Base-by-base conservation (phyloP, 2,329 filamentous ascomycete genomes). In the Lachnellula subtilissima region DNA sequence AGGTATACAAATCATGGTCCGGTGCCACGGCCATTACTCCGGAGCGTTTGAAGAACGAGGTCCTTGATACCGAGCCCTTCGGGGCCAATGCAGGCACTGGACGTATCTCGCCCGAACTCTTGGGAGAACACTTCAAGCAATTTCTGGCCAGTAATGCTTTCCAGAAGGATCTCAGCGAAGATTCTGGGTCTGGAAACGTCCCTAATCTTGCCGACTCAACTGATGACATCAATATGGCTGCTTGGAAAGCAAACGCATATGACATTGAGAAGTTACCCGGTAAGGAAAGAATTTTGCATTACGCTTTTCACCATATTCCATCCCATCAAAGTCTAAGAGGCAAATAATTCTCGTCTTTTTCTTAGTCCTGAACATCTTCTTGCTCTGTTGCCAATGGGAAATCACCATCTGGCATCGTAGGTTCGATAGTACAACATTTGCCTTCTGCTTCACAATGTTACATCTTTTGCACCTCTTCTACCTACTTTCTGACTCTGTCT, bases 191-290 rank as follows among this genome's bases (percentile, higher is more conserved):
- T 23, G 22, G 17, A 7, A 23, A 22, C 23, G n/a, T 19, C 19
- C 23, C 42, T 9, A 2, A 14, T 45, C 22, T 22, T 2, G 42
- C 17, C n/a, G 42, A 2, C 19, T 23, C 22, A 22, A 15, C 11
- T 45, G 8, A 11, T 23, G n/a, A 5, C 7, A 23, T 22, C 9
- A 15, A 23, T 17, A 40, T 19, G 19, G 42, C 42, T 19, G 19
- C 19, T 17, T 15, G 15, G 23, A 25, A 32, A 25, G 12, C 45
- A 17, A 11, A 23, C 19, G 23, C 87, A n/a, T 85, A 87, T 64
- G 81, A 83, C 64, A 83, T 89, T 62, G 76, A 80, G 1, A 69
- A 85, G 28, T 73, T 93, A 48, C 88, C 88, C 71, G 89, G 88
- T 90, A 53, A 50, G 46, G 32, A 32, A 5, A 1, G 17, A 32